Conservation (phyloP, 2,329 filamentous ascomycete genomes). For the Leptographium wingfieldii region DNA sequence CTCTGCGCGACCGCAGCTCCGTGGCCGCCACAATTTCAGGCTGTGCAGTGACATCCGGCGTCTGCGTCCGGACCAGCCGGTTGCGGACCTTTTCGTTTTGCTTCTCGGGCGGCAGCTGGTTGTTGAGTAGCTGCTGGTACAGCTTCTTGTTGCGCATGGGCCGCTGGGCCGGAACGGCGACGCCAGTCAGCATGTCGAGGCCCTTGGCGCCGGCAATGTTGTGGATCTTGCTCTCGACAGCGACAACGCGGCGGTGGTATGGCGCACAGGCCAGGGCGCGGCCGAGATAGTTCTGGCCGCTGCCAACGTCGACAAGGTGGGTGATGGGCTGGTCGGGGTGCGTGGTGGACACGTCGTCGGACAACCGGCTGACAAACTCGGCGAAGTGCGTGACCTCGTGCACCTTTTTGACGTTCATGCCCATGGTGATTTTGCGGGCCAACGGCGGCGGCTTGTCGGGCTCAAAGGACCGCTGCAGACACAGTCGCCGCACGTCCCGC, state of each 20-base stretch:
- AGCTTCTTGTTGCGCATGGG: conserved; percentile 76
- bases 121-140: conserved; percentile 42
- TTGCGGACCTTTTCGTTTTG: conserved; percentile 27
- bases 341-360: conserved; percentile 43
- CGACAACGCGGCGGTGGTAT: conserved; percentile 77
- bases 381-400: conserved; percentile 91
- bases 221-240: conserved; percentile 74
- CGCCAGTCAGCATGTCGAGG: conserved; percentile 70
- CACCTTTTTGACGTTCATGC: conserved; percentile 92
- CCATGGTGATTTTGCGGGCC: conserved; percentile 61
- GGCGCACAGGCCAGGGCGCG: conserved; percentile 73
- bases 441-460: conserved; percentile 35
- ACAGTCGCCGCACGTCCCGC: conserved; percentile 53
- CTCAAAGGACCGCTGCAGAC: conserved; percentile 50
- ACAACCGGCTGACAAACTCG: conserved; percentile 58
- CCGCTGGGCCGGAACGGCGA: conserved; percentile 55
- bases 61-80: conserved; percentile 20
- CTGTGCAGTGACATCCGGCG: not conserved
- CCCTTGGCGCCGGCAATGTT: conserved; percentile 78
- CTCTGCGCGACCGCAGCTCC: conserved; percentile 8
- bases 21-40: not conserved
- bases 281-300: conserved; percentile 91
- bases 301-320: conserved; percentile 91
- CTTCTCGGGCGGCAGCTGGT: conserved; percentile 24
- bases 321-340: conserved; percentile 49